Percentiles rank a stretch among this genome's conserved stretches.
Evolutionary conservation across 2,329 filamentous ascomycete species (phyloP).

Genomic region (Metarhizium humberi): DNA sequence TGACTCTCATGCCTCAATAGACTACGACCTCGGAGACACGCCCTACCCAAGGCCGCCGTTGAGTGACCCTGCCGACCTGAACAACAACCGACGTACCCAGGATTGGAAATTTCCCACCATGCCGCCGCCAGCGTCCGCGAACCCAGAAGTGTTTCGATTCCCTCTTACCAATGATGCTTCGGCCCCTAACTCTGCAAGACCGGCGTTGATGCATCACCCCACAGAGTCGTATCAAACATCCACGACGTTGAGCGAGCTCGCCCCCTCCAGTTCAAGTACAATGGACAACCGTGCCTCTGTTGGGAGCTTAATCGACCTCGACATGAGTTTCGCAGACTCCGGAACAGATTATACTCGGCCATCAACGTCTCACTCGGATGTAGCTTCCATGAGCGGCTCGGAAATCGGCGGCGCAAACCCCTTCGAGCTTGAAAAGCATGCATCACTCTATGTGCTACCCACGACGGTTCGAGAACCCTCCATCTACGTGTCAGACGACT

Average conservation of each 20-base stretch:
- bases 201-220: slow-evolving; percentile 38
- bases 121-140: slow-evolving; percentile 40
- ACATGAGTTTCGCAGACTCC: slow-evolving; percentile 44
- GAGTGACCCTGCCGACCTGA: slow-evolving; percentile 47
- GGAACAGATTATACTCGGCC: slow-evolving; percentile 42
- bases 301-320: slow-evolving; percentile 42
- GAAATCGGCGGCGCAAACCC: slow-evolving; percentile 46
- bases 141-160: slow-evolving; percentile 43
- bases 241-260: slow-evolving; percentile 31
- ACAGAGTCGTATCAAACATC: slow-evolving; percentile 40
- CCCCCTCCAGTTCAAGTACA: slow-evolving; percentile 22
- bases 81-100: slow-evolving; percentile 39
- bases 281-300: slow-evolving; percentile 32
- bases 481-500: slow-evolving; percentile 53
- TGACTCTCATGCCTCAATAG: slow-evolving; percentile 35
- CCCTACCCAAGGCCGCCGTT: slow-evolving; percentile 39
- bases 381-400: slow-evolving; percentile 44
- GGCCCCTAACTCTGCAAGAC: slow-evolving; percentile 26
- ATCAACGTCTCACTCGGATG: slow-evolving; percentile 52
- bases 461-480: slow-evolving; percentile 41
- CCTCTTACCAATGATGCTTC: slow-evolving; percentile 28
- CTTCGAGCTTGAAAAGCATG: slow-evolving; percentile 55
- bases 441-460: slow-evolving; percentile 41
- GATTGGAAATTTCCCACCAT: slow-evolving; percentile 52
- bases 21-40: slow-evolving; percentile 37